These are phyloP conservation scores for Suhomyces prunicola DNA, from an alignment of 805 yeast genomes.

Conservation along the genomic window DNA sequence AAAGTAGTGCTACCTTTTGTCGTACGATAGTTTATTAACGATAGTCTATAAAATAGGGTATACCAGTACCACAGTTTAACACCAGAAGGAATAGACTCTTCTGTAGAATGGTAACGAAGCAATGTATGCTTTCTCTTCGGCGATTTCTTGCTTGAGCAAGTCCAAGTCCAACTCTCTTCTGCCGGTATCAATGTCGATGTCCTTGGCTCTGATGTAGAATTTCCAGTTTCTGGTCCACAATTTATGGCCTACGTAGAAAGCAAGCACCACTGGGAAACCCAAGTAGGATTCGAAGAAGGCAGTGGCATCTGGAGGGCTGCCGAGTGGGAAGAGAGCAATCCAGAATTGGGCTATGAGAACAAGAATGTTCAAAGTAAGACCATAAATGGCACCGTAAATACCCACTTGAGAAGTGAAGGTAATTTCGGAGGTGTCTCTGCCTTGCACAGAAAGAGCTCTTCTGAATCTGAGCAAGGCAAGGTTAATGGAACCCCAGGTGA, in stretches of 20 bases:
- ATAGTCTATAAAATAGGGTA: not conserved
- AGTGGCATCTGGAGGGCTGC: constrained; percentile 31
- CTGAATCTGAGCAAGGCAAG: constrained; percentile 63
- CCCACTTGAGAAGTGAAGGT: constrained; percentile 38
- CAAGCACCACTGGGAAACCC: constrained; percentile 45
- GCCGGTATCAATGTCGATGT: constrained; percentile 62
- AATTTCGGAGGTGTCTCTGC: constrained; percentile 35
- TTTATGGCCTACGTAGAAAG: constrained; percentile 44
- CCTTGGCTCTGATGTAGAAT: constrained; percentile 40
- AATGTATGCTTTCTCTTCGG: constrained; percentile 53
- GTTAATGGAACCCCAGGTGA: constrained; percentile 77
- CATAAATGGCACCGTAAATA: constrained; percentile 33
- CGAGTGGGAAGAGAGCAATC: constrained; percentile 40
- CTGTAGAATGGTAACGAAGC: constrained; percentile 44
- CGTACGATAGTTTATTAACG: not conserved
- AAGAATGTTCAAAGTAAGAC: constrained; percentile 29
- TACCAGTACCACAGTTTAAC: constrained; percentile 24
- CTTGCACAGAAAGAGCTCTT: constrained; percentile 55
- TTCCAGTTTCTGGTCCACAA: constrained; percentile 46
- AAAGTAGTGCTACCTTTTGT: too few species aligned
- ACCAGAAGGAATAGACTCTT: constrained; percentile 58
- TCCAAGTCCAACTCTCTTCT: constrained; percentile 60
- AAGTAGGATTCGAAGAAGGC: constrained; percentile 45
- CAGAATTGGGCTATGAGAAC: constrained; percentile 43
- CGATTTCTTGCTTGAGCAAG: constrained; percentile 51